Evolutionary conservation across 306 rosid species (phyloP), one percentile per base, ranked within the genome.

Genomic region (Astragalus membranaceus): DNA sequence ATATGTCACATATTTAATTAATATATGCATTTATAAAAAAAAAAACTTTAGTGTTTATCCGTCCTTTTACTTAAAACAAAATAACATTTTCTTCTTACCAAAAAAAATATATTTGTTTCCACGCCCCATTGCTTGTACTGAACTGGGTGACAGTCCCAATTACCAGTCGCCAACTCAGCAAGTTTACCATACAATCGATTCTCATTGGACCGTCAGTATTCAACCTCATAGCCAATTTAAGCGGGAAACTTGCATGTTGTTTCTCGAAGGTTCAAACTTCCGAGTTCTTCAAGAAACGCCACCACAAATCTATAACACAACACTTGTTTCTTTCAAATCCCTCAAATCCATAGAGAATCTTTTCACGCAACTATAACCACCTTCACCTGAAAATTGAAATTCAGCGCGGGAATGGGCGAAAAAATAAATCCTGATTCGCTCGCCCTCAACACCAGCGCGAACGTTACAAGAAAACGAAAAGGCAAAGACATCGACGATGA

Each of bases 121-220:
- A 11, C 16, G 12, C 3, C 2, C 2, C 3, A 39, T 63, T 9
- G 42, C 10, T 50, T 8, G 71, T 73, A 39, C 20, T 0, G 4
- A 20, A 47, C 41, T 36, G 42, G 0, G 16, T 60, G 11, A 73
- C 63, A 73, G 54, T 8, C 7, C 7, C 63, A 62, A 73, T 73
- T 60, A 51, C 1, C 10, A 50, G 9, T 3, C 20, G 54, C 54
- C 77, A 72, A 33, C 23, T 47, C 13, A 29, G 16, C 30, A 8
- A 29, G 10, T 3, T 8, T 6, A 5, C 8, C 15, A 36, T 16
- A 59, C 6, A 5, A 36, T 17, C 30, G 1, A 72, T 29, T 2
- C 54, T 73, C 64, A 50, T 39, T 62, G 33, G 70, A 23, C 70
- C 23, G 77, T 73, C 70, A 73, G n/a, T 0, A 4, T 9, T 4